These are phyloP conservation scores for Taphrina wiesneri DNA, from an alignment of 1,139 yeast species.

Conservation along the genomic window DNA sequence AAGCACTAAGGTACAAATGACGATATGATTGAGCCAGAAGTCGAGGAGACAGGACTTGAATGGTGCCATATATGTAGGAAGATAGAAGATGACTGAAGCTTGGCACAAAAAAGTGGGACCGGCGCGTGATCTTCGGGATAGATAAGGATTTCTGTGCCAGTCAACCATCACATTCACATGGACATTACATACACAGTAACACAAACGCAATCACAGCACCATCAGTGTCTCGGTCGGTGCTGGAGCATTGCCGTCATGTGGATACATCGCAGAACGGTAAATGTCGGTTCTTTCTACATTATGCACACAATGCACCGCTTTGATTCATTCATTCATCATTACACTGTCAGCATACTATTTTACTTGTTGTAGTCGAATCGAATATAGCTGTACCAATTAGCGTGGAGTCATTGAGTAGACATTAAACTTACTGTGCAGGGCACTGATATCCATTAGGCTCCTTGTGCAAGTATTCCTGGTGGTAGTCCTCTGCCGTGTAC, in stretches of 20 bases:
- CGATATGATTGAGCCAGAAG: too few relatives aligned
- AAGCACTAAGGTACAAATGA: too few relatives aligned
- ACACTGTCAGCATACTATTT: not conserved
- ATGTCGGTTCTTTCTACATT: too few relatives aligned
- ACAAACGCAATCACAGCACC: too few relatives aligned
- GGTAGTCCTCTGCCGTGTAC: constrained; percentile 92
- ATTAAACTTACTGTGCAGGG: constrained; percentile 24
- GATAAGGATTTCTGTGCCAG: not conserved
- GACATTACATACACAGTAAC: too few relatives aligned
- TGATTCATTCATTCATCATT: not conserved
- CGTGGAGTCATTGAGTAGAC: not conserved
- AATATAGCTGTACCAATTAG: constrained; percentile 45
- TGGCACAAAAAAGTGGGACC: constrained; percentile 11
- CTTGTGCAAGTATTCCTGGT: constrained; percentile 73
- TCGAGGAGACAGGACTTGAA: too few relatives aligned
- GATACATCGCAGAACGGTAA: too few relatives aligned
- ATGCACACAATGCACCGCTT: too few relatives aligned
- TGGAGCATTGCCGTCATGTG: too few relatives aligned
- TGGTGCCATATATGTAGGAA: not conserved
- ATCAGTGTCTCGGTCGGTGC: too few relatives aligned
- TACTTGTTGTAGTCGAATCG: constrained; percentile 23
- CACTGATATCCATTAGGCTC: constrained; percentile 64
- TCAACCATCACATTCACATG: not conserved
- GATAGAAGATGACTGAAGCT: not conserved
- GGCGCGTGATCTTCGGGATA: constrained; percentile 1